Evolutionary conservation across 306 rosid genomes (phyloP).

Genomic region (Betula pendula): DNA sequence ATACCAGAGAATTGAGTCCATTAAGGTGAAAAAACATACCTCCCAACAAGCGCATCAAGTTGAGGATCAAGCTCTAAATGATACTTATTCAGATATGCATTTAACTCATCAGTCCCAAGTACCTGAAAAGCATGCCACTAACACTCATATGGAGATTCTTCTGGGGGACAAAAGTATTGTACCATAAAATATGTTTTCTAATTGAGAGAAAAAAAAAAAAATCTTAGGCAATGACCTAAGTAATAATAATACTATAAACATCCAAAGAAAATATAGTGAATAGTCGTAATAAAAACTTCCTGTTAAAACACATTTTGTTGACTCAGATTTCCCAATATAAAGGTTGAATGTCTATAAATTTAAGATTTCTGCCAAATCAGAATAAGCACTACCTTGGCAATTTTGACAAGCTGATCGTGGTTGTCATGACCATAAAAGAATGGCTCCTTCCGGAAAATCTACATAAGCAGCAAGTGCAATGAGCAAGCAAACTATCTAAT

Average conservation of each 20-base stretch:
- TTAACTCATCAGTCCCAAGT: conserved; percentile 85
- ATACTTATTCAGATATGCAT: conserved; percentile 72
- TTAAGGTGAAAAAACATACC: conserved; percentile 39
- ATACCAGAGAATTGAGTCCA: background rate
- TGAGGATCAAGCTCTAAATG: conserved; percentile 85
- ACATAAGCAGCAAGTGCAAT: conserved; percentile 30
- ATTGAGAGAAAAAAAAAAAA: background rate
- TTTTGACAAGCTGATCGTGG: conserved; percentile 87
- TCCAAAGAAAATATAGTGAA: background rate
- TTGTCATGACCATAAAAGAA: conserved; percentile 99
- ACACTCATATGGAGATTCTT: conserved; percentile 3
- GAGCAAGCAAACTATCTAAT: conserved; percentile 25
- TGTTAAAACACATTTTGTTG: too few species aligned
- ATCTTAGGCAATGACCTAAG: background rate
- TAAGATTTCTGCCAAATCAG: conserved; percentile 20
- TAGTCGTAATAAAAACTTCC: background rate
- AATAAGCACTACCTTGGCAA: conserved; percentile 66
- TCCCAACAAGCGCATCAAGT: conserved; percentile 86
- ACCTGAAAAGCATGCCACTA: conserved; percentile 50
- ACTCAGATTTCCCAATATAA: background rate
- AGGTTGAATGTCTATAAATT: conserved; percentile 10
- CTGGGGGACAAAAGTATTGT: background rate
- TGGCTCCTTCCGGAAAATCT: conserved; percentile 97
- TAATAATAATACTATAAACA: background rate
- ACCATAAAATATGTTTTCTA: background rate